phyloP scores from a whole-genome alignment of 176 grass and related monocot species.

The Phragmites australis region DNA sequence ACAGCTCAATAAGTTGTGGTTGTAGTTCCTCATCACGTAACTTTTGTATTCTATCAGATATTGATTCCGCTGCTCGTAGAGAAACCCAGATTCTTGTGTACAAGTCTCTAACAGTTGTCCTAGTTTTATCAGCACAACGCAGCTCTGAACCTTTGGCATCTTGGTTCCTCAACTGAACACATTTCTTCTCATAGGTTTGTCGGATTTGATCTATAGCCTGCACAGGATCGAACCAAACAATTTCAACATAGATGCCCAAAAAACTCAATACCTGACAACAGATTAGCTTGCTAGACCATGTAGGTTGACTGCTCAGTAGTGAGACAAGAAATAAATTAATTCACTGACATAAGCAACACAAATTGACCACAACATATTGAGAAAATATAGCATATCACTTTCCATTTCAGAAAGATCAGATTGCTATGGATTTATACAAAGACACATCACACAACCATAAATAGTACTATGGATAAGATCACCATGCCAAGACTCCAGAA shows the following conservation, averaged over 20 bases:
- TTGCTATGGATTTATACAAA: not conserved
- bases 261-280: not conserved
- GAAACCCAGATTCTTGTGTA: conserved; percentile 93
- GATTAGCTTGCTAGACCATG: not conserved
- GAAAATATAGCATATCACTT: conserved; percentile 1
- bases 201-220: conserved; percentile 79
- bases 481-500: not conserved
- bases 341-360: not conserved
- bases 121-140: conserved; percentile 66
- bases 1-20: conserved; percentile 83
- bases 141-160: conserved; percentile 72
- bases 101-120: conserved; percentile 73
- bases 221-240: conserved; percentile 18
- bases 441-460: not conserved
- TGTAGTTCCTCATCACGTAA: conserved; percentile 88
- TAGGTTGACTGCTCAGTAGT: not conserved
- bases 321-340: not conserved
- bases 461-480: too few species aligned
- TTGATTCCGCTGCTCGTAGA: conserved; percentile 78
- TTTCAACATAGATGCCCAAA: conserved; percentile 14
- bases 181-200: conserved; percentile 88
- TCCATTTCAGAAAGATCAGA: not conserved
- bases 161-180: conserved; percentile 80
- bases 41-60: conserved; percentile 85
- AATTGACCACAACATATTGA: not conserved